Evolutionary conservation across 208 protist species (phyloP).

Genomic region (Tritrichomonas foetus): DNA sequence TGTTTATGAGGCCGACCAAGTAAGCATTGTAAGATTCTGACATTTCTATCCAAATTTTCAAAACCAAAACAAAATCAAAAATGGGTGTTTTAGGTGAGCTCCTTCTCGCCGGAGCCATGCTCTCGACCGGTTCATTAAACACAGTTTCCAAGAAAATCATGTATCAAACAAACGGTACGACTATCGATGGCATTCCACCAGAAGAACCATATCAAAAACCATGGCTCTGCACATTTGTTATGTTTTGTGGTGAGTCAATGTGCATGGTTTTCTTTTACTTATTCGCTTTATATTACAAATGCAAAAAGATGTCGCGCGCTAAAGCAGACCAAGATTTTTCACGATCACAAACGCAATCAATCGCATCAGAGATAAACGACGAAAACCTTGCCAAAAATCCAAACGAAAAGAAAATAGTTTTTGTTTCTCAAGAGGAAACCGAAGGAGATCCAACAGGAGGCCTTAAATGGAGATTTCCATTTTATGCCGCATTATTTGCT

Average conservation of each 20-base stretch:
- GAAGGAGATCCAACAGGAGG: neutral
- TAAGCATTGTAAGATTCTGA: too few species aligned
- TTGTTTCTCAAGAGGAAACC: neutral
- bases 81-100: neutral
- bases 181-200: neutral
- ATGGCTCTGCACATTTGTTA: constrained; percentile 29
- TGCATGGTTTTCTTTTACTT: neutral
- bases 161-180: constrained; percentile 8
- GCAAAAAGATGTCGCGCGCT: neutral
- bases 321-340: too few species aligned
- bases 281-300: neutral
- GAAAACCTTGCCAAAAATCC: neutral
- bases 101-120: neutral
- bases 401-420: neutral
- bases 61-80: neutral
- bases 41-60: too few species aligned
- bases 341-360: too few species aligned
- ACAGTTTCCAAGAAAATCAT: neutral
- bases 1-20: too few species aligned
- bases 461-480: neutral
- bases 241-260: neutral
- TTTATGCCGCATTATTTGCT: neutral
- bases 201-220: neutral
- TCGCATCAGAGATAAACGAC: too few species aligned
- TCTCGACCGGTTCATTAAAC: neutral